Evolutionary conservation across 495 filamentous ascomycete species (phyloP), one percentile per base, ranked within the genome.

Genomic region (Hypoxylon rickii): DNA sequence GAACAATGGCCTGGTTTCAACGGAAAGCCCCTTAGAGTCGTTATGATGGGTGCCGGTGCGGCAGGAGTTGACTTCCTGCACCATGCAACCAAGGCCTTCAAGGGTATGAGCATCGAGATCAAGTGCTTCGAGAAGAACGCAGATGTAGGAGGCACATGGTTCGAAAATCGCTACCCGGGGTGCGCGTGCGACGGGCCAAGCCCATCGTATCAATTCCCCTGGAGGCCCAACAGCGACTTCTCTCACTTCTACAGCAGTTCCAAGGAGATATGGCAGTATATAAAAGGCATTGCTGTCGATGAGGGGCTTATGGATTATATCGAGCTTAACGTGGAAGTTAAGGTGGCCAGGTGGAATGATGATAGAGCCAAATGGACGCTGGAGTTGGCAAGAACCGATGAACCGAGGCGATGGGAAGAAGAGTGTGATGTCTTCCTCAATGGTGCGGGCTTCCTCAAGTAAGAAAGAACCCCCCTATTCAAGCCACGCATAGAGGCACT

Each of bases 91-190:
- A n/a, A n/a, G n/a, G n/a, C n/a, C n/a, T n/a, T n/a, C n/a, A n/a
- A n/a, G n/a, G n/a, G n/a, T n/a, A n/a, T n/a, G n/a, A n/a, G n/a
- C n/a, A n/a, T n/a, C n/a, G n/a, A n/a, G n/a, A n/a, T n/a, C n/a
- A n/a, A n/a, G n/a, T 38, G n/a, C 7, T 88, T 83, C 51, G 84
- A 88, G 57, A 86, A 86, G 70, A 86, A 86, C 39, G 63, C 62
- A 1, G 79, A 79, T 32, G 67, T 86, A 29, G 79, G 80, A 24
- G 84, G 85, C 0, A 85, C 83, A 0, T 88, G 84, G 83, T 79
- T 74, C 19, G 82, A 84, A 61, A 86, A 87, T 45, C 66, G 68
- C 46, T 86, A 86, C 55, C 79, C 82, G 0, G 82, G 83, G 12
- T 81, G 74, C 38, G 49, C 37, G 1, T 60, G 48, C 16, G 57